phyloP scores from a whole-genome alignment of 768 basidiomycete genomes.

The Leccinum variicolor region DNA sequence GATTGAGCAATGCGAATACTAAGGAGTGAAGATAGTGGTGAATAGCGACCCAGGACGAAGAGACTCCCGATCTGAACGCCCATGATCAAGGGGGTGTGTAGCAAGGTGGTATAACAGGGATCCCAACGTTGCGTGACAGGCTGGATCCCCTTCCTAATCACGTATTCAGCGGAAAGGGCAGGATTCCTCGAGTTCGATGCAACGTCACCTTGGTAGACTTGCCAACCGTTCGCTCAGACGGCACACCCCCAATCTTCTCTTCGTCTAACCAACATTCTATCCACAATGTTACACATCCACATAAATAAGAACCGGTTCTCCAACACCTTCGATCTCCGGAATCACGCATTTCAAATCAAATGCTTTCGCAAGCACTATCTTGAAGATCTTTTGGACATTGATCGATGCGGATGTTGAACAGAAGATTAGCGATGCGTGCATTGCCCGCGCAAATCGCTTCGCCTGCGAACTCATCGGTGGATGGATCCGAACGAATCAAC shows the following conservation, averaged over 20 bases:
- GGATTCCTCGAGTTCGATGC: conserved; percentile 18
- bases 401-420: conserved; percentile 98
- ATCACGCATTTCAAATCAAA: conserved; percentile 99
- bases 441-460: conserved; percentile 96
- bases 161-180: conserved; percentile 17
- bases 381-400: conserved; percentile 99
- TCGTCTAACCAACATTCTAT: conserved; percentile 22
- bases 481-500: conserved; percentile 3
- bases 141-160: conserved; percentile 13
- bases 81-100: conserved; percentile 9
- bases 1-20: conserved; percentile 23
- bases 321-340: conserved; percentile 95
- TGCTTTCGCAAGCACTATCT: conserved; percentile 94
- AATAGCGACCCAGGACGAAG: conserved; percentile 16
- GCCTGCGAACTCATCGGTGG: conserved; percentile 50
- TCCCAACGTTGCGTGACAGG: conserved; percentile 7
- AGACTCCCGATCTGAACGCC: conserved; percentile 20
- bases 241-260: conserved; percentile 14
- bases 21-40: conserved; percentile 18
- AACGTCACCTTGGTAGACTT: conserved; percentile 28
- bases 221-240: conserved; percentile 10
- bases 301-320: conserved; percentile 93
- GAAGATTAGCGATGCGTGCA: conserved; percentile 99
- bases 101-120: conserved; percentile 18
- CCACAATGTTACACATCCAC: conserved; percentile 54